Evolutionary conservation across 257 asterid genomes (phyloP).

Genomic region (Orobanche coerulescens): DNA sequence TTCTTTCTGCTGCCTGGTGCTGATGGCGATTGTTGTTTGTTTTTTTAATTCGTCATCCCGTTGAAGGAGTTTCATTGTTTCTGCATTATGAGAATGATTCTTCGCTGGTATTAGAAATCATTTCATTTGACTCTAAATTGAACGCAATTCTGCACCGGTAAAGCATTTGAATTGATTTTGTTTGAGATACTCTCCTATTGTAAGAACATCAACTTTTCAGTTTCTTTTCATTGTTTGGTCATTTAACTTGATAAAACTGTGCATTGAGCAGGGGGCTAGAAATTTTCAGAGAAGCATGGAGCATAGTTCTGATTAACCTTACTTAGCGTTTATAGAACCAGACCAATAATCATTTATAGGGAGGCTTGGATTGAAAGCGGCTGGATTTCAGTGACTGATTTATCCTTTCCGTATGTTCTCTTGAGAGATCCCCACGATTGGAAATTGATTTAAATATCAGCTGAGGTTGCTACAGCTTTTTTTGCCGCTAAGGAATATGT

Average conservation of each 20-base stretch:
- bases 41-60: neutral
- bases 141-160: neutral
- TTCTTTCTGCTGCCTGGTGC: neutral
- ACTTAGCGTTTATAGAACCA: constrained; percentile 3
- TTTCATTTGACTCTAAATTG: neutral
- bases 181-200: constrained; percentile 1
- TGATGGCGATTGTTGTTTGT: neutral
- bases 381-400: constrained; percentile 5
- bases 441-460: constrained; percentile 8
- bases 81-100: constrained; percentile 10
- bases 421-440: neutral
- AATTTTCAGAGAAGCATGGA: neutral
- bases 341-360: neutral
- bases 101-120: neutral
- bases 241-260: neutral
- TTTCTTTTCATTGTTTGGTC: neutral
- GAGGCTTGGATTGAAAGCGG: constrained; percentile 12
- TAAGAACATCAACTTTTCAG: neutral
- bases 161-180: constrained; percentile 7
- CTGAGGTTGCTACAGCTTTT: constrained; percentile 25
- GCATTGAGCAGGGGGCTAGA: neutral
- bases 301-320: constrained; percentile 4
- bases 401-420: constrained; percentile 10
- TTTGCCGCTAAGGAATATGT: constrained; percentile 25
- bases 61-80: neutral